Conservation (phyloP, 1,139 yeast species). For the Schizosaccharomyces versatilis region DNA sequence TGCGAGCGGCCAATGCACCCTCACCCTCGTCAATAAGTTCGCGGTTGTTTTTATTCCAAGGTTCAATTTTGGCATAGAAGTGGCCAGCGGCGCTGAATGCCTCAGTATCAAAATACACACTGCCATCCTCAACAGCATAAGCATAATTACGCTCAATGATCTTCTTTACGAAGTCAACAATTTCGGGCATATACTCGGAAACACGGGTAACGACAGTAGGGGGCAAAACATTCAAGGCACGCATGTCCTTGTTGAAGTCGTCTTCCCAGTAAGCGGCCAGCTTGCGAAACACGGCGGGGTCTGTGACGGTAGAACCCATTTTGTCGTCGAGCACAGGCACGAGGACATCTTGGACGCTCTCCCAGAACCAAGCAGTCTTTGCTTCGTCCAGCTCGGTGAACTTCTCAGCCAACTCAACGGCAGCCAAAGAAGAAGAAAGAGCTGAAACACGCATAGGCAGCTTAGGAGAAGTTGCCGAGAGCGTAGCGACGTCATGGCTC, state of each 20-base stretch:
- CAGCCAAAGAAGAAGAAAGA: conserved; percentile 29
- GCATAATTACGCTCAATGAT: conserved; percentile 68
- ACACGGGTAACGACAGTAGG: conserved; percentile 81
- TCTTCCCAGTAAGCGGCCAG: conserved; percentile 81
- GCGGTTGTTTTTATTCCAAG: conserved; percentile 86
- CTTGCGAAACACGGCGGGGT: conserved; percentile 60
- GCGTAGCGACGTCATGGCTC: conserved; percentile 24
- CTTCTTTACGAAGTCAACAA: conserved; percentile 50
- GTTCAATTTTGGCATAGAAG: conserved; percentile 79
- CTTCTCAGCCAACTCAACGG: conserved; percentile 14
- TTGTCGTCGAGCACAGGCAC: conserved; percentile 52
- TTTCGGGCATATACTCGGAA: conserved; percentile 90
- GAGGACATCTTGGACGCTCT: conserved; percentile 42
- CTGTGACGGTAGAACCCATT: conserved; percentile 55
- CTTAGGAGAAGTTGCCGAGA: conserved; percentile 45
- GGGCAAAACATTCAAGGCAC: conserved; percentile 55
- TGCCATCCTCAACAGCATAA: conserved; percentile 49
- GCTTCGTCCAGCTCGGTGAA: conserved; percentile 12
- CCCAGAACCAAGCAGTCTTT: conserved; percentile 22
- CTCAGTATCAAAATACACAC: conserved; percentile 82
- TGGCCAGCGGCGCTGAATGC: conserved; percentile 60
- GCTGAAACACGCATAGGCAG: conserved; percentile 68
- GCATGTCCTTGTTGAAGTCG: conserved; percentile 71
- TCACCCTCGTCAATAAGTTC: conserved; percentile 86
- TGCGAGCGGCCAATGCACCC: conserved; percentile 32